phyloP scores from a whole-genome alignment of 1,284 basidiomycete species.

The Waitea zeae region DNA sequence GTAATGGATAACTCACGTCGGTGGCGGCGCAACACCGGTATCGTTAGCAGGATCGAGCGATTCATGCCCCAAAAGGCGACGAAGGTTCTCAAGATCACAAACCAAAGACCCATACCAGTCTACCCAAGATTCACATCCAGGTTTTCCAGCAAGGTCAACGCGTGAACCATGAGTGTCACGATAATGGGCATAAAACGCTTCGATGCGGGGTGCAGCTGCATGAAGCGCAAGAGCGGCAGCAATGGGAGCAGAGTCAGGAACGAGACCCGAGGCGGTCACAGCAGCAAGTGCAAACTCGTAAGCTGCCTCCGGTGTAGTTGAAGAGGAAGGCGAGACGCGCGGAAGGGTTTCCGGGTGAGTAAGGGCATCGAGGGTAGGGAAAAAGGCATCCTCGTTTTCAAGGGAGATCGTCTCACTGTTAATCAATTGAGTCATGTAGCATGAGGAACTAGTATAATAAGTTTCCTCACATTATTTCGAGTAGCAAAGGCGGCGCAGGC shows the following conservation, averaged over 20 bases:
- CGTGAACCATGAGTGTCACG: no score
- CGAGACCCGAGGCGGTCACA: constrained; percentile 25
- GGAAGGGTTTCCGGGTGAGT: constrained; percentile 39
- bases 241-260: constrained; percentile 28
- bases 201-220: constrained; percentile 49
- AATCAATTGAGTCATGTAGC: not conserved
- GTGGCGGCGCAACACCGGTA: constrained; percentile 8
- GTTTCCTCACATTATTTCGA: constrained; percentile 1
- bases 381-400: constrained; percentile 52
- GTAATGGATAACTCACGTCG: constrained; percentile 1
- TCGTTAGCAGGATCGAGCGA: constrained; percentile 17
- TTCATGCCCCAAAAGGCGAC: no score
- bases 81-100: constrained; percentile 58
- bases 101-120: constrained; percentile 72
- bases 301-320: constrained; percentile 31
- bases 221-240: constrained; percentile 47
- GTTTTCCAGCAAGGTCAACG: constrained; percentile 11
- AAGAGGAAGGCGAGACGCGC: no score
- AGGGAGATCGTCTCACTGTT: constrained; percentile 40
- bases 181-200: constrained; percentile 61
- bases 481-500: not conserved
- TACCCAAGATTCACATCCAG: constrained; percentile 66
- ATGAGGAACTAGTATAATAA: not conserved
- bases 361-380: constrained; percentile 48
- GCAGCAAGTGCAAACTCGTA: constrained; percentile 36